Percentiles rank a stretch among this genome's conserved stretches.
These are phyloP conservation scores for Bodo saltans DNA, from an alignment of 78 protist species.

Conservation along the genomic window DNA sequence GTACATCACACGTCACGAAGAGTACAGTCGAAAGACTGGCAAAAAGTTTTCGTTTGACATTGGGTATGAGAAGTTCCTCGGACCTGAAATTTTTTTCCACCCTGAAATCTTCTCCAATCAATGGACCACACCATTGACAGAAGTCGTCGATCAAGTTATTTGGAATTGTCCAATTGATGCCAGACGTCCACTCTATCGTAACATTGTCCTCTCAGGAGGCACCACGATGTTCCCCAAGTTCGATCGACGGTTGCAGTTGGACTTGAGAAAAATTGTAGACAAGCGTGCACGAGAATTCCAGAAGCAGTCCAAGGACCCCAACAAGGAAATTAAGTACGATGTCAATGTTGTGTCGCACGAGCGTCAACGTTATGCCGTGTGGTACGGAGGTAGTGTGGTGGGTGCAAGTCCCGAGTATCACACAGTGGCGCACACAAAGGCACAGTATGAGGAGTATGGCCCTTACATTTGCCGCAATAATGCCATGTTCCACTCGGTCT, in stretches of 20 bases:
- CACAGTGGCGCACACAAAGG: slow-evolving; percentile 81
- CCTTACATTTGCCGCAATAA: slow-evolving; percentile 65
- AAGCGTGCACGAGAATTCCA: slow-evolving; percentile 28
- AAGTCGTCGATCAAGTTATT: slow-evolving; percentile 74
- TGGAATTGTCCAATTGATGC: slow-evolving; percentile 94
- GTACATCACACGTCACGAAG: slow-evolving; percentile 60
- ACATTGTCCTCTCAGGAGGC: slow-evolving; percentile 98
- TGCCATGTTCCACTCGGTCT: neutral
- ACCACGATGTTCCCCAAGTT: slow-evolving; percentile 97
- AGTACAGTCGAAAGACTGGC: neutral
- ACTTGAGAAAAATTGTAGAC: slow-evolving; percentile 73
- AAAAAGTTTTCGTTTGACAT: slow-evolving; percentile 73
- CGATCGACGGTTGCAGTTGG: slow-evolving; percentile 83
- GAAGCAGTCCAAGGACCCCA: neutral
- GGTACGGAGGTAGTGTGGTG: slow-evolving; percentile 94
- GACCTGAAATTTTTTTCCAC: slow-evolving; percentile 99
- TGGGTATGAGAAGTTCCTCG: slow-evolving; percentile 98
- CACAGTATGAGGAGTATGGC: slow-evolving; percentile 92
- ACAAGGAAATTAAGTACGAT: slow-evolving; percentile 50
- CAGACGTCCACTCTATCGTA: slow-evolving; percentile 47
- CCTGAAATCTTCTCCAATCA: slow-evolving; percentile 94
- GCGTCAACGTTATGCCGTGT: slow-evolving; percentile 89
- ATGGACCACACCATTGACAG: slow-evolving; percentile 85
- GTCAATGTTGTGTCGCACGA: slow-evolving; percentile 91
- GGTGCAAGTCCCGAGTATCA: slow-evolving; percentile 87